These are phyloP conservation scores for Aspergillus piperis DNA, from an alignment of 2,329 filamentous ascomycete genomes.

Conservation along the genomic window DNA sequence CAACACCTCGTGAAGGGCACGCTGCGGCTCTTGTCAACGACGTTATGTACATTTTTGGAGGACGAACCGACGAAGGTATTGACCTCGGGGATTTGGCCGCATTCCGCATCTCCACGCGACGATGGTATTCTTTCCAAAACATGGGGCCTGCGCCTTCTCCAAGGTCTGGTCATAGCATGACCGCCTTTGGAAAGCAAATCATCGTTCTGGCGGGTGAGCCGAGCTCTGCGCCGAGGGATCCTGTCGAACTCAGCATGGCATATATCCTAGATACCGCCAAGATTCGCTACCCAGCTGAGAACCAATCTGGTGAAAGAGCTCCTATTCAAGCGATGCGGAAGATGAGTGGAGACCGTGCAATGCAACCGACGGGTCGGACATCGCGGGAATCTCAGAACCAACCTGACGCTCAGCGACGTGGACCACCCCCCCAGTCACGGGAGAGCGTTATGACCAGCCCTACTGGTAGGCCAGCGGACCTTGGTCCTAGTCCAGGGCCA, in stretches of 20 bases:
- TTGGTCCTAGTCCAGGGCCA: conserved; percentile 37
- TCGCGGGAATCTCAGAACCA: conserved; percentile 46
- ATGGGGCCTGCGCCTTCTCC: conserved; percentile 96
- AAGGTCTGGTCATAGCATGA: conserved; percentile 96
- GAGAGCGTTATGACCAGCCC: conserved; percentile 44
- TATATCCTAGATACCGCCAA: conserved; percentile 95
- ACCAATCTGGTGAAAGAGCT: conserved; percentile 45
- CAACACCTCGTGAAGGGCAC: conserved; percentile 88
- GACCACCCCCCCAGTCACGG: conserved; percentile 43
- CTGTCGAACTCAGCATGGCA: conserved; percentile 80
- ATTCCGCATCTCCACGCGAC: conserved; percentile 74
- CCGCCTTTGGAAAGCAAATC: conserved; percentile 86
- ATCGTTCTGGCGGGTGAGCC: conserved; percentile 93
- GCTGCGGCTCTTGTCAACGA: conserved; percentile 91
- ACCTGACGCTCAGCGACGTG: conserved; percentile 41
- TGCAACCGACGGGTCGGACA: conserved; percentile 41
- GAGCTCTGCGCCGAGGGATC: conserved; percentile 77
- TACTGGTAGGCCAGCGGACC: conserved; percentile 30
- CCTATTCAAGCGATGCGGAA: conserved; percentile 43
- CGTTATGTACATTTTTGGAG: conserved; percentile 99
- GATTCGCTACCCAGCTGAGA: conserved; percentile 90
- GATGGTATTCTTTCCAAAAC: conserved; percentile 99
- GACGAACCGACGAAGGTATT: conserved; percentile 86
- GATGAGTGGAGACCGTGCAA: conserved; percentile 48
- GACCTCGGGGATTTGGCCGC: conserved; percentile 93